Evolutionary conservation across 2,329 filamentous ascomycete genomes (phyloP).

Genomic region (Tolypocladium nubicola): DNA sequence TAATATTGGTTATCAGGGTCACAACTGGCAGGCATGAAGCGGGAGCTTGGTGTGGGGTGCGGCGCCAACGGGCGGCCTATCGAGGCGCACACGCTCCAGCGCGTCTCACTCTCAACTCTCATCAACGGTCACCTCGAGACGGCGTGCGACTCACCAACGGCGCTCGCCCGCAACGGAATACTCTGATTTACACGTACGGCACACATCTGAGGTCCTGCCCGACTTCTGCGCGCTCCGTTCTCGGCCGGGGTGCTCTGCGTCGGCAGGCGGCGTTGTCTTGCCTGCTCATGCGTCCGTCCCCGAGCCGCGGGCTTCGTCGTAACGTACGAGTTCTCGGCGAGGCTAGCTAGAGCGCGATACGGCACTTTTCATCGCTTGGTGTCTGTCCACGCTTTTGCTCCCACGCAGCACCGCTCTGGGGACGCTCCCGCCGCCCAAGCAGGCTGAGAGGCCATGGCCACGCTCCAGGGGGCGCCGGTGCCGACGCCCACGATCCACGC

Average conservation of each 20-base stretch:
- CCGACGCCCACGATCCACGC: neutral
- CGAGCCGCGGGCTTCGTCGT: neutral
- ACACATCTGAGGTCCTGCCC: neutral
- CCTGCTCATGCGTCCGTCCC: neutral
- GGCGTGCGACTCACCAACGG: neutral
- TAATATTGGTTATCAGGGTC: too few species aligned
- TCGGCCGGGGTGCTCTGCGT: neutral
- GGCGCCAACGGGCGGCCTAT: neutral
- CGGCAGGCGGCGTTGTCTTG: neutral
- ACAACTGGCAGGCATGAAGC: neutral
- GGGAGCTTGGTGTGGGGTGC: neutral
- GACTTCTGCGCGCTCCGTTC: too few species aligned
- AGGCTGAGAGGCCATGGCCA: neutral
- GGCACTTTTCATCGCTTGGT: neutral
- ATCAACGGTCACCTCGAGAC: neutral
- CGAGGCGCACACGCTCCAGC: neutral
- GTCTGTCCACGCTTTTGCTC: neutral
- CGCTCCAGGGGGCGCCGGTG: neutral
- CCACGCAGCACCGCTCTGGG: neutral
- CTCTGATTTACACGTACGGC: rapidly evolving
- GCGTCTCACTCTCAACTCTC: neutral
- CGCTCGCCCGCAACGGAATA: neutral
- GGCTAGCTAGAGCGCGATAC: neutral
- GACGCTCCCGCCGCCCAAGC: neutral
- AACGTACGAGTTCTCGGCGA: neutral